Percentiles rank a stretch among this genome's conserved stretches.
phyloP scores from a whole-genome alignment of 202 grass and related monocot species.

The Setaria viridis region DNA sequence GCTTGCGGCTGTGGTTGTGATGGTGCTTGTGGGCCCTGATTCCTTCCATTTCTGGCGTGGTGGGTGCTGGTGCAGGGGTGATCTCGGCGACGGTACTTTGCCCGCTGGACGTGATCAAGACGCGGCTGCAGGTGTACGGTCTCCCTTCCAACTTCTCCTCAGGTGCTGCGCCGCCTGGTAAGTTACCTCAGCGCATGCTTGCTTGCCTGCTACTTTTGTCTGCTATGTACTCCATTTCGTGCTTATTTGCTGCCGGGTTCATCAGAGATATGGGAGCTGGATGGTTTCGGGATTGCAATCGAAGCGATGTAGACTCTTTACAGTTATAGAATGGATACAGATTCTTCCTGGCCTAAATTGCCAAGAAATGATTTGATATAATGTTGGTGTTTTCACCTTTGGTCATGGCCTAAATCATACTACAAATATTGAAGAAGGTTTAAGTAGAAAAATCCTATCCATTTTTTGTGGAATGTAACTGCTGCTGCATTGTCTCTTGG shows the following conservation, averaged over 20 bases:
- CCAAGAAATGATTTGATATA: not conserved
- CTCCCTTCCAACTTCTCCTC: slow-evolving; percentile 51
- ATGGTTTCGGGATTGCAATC: not conserved
- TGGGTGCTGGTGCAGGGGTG: slow-evolving; percentile 52
- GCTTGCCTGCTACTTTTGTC: not conserved
- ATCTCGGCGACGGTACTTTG: slow-evolving; percentile 84
- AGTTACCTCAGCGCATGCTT: not conserved
- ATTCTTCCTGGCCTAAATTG: not conserved
- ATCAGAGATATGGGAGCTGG: not conserved
- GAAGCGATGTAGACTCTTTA: not conserved
- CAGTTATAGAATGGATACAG: not conserved
- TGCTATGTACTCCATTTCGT: not conserved
- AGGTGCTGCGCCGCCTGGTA: slow-evolving; percentile 29
- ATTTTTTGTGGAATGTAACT: not conserved
- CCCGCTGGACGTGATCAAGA: slow-evolving; percentile 92
- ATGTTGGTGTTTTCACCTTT: not conserved
- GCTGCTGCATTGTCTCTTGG: not conserved
- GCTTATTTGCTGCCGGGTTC: not conserved
- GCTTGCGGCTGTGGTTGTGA: not conserved
- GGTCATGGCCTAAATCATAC: not conserved
- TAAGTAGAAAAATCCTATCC: slow-evolving; percentile 16
- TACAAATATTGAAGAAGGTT: not conserved
- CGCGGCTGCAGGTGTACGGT: slow-evolving; percentile 84
- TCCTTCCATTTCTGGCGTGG: not conserved
- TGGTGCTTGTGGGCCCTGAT: slow-evolving; percentile 1